Evolutionary conservation across 2,329 filamentous ascomycete genomes (phyloP).

Genomic region (Bipolaris victoriae): DNA sequence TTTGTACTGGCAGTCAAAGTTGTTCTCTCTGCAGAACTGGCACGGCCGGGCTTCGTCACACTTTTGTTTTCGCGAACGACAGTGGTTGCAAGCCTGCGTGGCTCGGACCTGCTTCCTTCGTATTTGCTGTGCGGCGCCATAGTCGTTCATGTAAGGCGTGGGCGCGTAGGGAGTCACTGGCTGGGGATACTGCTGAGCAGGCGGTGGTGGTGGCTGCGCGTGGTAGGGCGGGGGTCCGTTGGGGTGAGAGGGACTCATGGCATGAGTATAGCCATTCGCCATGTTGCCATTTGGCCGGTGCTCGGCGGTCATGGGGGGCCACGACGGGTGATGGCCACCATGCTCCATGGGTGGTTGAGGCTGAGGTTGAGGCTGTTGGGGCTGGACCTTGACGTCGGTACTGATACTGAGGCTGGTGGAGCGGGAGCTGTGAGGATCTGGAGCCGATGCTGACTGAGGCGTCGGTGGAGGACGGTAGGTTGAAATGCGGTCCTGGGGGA

Average conservation of each 20-base stretch:
- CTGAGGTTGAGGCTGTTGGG: conserved; percentile 39
- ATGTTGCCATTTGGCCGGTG: conserved; percentile 43
- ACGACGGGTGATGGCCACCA: conserved; percentile 41
- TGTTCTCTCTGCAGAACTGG: conserved; percentile 80
- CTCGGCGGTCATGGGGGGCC: conserved; percentile 43
- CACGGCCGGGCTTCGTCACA: conserved; percentile 51
- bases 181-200: conserved; percentile 41
- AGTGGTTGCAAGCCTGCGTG: conserved; percentile 69
- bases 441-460: conserved; percentile 34
- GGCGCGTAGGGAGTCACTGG: conserved; percentile 33
- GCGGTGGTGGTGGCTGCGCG: conserved; percentile 34
- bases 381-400: conserved; percentile 38
- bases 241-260: conserved; percentile 39
- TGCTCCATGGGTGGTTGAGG: conserved; percentile 44
- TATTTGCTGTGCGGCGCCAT: conserved; percentile 33
- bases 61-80: conserved; percentile 51
- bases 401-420: conserved; percentile 35
- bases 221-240: conserved; percentile 43
- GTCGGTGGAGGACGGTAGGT: conserved; percentile 43
- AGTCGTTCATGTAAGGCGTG: conserved; percentile 40
- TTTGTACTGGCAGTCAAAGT: conserved; percentile 82
- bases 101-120: conserved; percentile 48
- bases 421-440: conserved; percentile 32
- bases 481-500: conserved; percentile 44
- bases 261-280: conserved; percentile 41